Percentiles rank a stretch among this genome's conserved stretches.
These are phyloP conservation scores for Aureobasidium subglaciale DNA, from an alignment of 2,329 filamentous ascomycete genomes.

Conservation along the genomic window DNA sequence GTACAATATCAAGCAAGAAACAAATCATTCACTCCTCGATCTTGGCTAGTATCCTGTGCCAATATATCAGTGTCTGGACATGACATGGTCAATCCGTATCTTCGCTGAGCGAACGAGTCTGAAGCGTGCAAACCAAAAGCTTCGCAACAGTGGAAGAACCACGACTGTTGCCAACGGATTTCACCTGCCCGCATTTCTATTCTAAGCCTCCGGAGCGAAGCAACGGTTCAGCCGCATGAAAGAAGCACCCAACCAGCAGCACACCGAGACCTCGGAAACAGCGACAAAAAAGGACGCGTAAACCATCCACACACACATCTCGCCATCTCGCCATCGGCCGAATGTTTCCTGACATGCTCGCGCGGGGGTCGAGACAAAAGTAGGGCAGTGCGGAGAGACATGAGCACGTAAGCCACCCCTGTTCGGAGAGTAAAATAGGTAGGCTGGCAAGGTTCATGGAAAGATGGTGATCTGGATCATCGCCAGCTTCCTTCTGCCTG, in stretches of 20 bases:
- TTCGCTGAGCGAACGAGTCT: too few relatives aligned
- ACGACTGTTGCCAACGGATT: background rate
- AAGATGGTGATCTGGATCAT: too few relatives aligned
- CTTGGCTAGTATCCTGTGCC: too few relatives aligned
- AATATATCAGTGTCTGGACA: too few relatives aligned
- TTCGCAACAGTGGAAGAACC: background rate
- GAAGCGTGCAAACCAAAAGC: background rate
- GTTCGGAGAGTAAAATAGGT: too few relatives aligned
- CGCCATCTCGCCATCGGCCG: background rate
- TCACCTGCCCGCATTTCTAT: background rate
- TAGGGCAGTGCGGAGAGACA: background rate
- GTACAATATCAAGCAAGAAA: too few relatives aligned
- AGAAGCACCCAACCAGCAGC: background rate
- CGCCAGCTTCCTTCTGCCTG: too few relatives aligned
- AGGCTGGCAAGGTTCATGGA: too few relatives aligned
- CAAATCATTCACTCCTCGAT: too few relatives aligned
- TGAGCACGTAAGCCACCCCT: conserved; percentile 7
- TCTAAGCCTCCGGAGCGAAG: conserved; percentile 1
- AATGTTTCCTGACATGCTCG: background rate
- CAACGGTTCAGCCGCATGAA: conserved; percentile 3
- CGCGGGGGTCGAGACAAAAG: background rate
- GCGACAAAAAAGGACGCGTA: background rate
- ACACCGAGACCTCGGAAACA: background rate
- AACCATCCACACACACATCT: background rate
- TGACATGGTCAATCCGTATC: too few relatives aligned